phyloP scores from a whole-genome alignment of 805 yeast species.

The Ogataea ramenticola region DNA sequence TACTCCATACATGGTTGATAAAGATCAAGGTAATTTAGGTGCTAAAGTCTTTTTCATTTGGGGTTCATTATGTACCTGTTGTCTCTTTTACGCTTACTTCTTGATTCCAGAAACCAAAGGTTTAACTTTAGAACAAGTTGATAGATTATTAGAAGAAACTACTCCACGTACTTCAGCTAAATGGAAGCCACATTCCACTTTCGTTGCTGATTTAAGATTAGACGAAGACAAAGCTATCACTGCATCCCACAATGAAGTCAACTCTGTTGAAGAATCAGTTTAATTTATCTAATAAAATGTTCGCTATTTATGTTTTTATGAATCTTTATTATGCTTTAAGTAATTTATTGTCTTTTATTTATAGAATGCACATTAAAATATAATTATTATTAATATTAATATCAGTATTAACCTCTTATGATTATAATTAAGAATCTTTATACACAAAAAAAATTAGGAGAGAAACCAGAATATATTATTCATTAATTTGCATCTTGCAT shows the following conservation, averaged over 20 bases:
- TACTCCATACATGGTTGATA: conserved; percentile 65
- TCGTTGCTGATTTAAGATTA: conserved; percentile 21
- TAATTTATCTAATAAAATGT: too few species aligned
- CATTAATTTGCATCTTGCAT: not conserved
- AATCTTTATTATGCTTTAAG: too few species aligned
- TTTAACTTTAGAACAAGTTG: conserved; percentile 75
- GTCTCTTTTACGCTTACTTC: conserved; percentile 64
- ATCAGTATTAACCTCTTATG: too few species aligned
- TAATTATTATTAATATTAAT: too few species aligned
- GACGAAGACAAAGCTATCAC: conserved; percentile 13
- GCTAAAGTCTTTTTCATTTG: conserved; percentile 66
- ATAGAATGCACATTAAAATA: not conserved
- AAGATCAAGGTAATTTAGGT: conserved; percentile 54
- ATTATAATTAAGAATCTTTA: too few species aligned
- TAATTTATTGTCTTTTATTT: too few species aligned
- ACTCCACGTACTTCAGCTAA: conserved; percentile 26
- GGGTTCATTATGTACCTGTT: conserved; percentile 41
- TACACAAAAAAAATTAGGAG: too few species aligned
- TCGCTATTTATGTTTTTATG: too few species aligned
- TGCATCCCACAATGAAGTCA: conserved; percentile 12
- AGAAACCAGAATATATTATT: too few species aligned
- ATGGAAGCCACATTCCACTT: conserved; percentile 29
- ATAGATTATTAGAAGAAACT: conserved; percentile 33
- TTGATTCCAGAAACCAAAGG: conserved; percentile 76
- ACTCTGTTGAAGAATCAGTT: not conserved